Percentiles rank a stretch among this genome's conserved stretches.
Evolutionary conservation across 257 asterid species (phyloP).

Genomic region (Capsicum rhomboideum): DNA sequence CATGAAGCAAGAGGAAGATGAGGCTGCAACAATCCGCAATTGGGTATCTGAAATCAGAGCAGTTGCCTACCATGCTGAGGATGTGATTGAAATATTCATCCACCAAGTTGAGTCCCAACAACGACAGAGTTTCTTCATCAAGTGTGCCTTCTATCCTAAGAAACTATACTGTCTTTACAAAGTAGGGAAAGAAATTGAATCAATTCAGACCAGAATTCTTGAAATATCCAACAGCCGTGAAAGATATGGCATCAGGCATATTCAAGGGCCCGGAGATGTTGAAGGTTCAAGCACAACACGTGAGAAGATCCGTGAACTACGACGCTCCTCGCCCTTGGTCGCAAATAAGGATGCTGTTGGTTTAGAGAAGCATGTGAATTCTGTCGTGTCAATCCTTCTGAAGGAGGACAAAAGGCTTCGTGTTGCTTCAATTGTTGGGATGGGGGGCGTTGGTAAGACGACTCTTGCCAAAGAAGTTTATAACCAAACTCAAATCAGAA

Average conservation of each 20-base stretch:
- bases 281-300: neutral
- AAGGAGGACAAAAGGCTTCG: neutral
- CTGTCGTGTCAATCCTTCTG: neutral
- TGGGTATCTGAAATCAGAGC: slow-evolving; percentile 20
- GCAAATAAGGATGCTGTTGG: slow-evolving; percentile 7
- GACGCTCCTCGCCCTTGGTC: neutral
- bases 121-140: neutral
- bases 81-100: slow-evolving; percentile 6
- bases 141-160: neutral
- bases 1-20: slow-evolving; percentile 1
- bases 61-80: slow-evolving; percentile 19
- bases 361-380: neutral
- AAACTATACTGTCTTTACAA: neutral
- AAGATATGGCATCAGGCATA: slow-evolving; percentile 2
- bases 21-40: neutral
- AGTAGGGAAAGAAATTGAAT: slow-evolving; percentile 2
- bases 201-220: neutral
- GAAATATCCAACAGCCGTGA: neutral
- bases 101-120: neutral
- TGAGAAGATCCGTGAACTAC: neutral
- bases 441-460: slow-evolving; percentile 1
- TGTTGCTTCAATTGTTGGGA: slow-evolving; percentile 5
- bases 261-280: neutral
- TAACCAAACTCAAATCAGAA: neutral
- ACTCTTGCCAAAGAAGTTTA: slow-evolving; percentile 10